A percentile compares a stretch with the other conserved stretches of the same genome.
Evolutionary conservation across 2,329 filamentous ascomycete genomes (phyloP).

Genomic region (Akanthomyces muscarius): DNA sequence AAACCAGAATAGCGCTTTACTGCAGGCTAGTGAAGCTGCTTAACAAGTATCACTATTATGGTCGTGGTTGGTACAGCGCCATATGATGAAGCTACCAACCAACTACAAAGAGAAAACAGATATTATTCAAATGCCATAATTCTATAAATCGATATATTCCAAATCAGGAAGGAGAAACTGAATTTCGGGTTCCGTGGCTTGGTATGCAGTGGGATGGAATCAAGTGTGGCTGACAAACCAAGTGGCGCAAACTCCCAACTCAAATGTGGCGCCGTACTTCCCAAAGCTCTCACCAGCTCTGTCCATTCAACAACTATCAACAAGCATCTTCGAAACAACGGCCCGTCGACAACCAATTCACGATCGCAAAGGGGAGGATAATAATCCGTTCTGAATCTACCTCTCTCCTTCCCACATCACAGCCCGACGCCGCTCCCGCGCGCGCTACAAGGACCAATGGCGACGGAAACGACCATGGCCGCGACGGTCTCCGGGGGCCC

Average conservation of each 20-base stretch:
- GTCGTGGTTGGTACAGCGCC: too few relatives aligned
- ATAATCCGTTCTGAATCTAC: too few relatives aligned
- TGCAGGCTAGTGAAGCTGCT: too few relatives aligned
- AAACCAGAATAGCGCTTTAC: too few relatives aligned
- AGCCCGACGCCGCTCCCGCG: neutral
- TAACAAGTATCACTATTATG: too few relatives aligned
- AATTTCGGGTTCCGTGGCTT: too few relatives aligned
- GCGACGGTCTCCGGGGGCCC: slow-evolving; percentile 28
- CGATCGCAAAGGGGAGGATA: neutral
- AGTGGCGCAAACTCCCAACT: slow-evolving; percentile 5
- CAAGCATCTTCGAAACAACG: neutral
- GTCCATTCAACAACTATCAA: neutral
- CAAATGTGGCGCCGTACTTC: slow-evolving; percentile 5
- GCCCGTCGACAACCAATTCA: neutral
- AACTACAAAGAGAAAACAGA: too few relatives aligned
- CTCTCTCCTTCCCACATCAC: neutral
- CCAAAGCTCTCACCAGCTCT: neutral
- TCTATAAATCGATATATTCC: too few relatives aligned
- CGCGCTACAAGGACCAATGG: slow-evolving; percentile 23
- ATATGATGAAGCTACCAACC: too few relatives aligned
- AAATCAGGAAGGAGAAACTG: too few relatives aligned
- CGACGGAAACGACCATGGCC: slow-evolving; percentile 25
- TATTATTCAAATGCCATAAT: too few relatives aligned
- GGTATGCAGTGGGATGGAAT: neutral
- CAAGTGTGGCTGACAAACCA: slow-evolving; percentile 16